A percentile compares a stretch with the other conserved stretches of the same genome.
Evolutionary conservation across 2,329 filamentous ascomycete genomes (phyloP).

Genomic region (Colletotrichum sp.): DNA sequence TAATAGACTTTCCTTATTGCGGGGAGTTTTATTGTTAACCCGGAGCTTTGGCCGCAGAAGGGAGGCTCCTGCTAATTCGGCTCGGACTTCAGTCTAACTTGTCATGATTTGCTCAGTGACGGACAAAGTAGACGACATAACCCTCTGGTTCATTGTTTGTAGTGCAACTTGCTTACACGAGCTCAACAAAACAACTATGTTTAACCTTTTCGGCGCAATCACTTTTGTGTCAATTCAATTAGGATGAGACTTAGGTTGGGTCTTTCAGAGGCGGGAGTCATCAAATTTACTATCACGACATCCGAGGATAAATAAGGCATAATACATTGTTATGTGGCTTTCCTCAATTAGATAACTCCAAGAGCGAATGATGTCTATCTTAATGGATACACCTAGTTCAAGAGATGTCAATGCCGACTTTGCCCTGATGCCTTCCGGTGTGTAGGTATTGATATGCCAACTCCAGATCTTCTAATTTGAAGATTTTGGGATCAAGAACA

Average conservation of each 20-base stretch:
- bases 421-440: slow-evolving; percentile 40
- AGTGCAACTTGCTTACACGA: neutral
- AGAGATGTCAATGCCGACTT: slow-evolving; percentile 50
- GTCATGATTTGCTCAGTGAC: neutral
- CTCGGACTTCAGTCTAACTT: neutral
- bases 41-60: neutral
- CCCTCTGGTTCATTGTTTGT: neutral
- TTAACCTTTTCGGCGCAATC: neutral
- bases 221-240: neutral
- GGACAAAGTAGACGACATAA: neutral
- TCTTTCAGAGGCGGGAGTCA: neutral
- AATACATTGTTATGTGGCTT: neutral
- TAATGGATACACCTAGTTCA: neutral
- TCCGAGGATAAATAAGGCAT: neutral
- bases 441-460: slow-evolving; percentile 47
- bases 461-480: slow-evolving; percentile 48
- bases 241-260: neutral
- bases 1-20: neutral
- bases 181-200: neutral
- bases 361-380: neutral
- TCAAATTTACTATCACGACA: neutral
- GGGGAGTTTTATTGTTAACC: neutral
- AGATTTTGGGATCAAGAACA: slow-evolving; percentile 50
- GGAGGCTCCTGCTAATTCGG: neutral
- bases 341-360: neutral